These are phyloP conservation scores for Xylaria venustula DNA, from an alignment of 495 filamentous ascomycete species.

Conservation along the genomic window DNA sequence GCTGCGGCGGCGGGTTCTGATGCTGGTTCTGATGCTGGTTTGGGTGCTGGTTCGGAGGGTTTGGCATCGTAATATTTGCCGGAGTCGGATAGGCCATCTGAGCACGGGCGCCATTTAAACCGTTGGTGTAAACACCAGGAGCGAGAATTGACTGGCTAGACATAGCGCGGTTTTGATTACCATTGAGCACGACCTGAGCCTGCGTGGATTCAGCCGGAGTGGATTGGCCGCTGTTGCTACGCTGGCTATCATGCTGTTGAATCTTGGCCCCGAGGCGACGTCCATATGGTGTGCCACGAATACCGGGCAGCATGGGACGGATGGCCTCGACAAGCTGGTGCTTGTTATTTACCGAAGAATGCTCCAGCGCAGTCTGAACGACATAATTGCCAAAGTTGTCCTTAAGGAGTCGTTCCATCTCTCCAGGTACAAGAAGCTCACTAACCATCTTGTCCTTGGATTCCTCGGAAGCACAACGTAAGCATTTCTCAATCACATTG, in stretches of 20 bases:
- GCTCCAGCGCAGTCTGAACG: conserved; percentile 92
- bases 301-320: conserved; percentile 75
- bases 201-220: conserved; percentile 39
- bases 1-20: conserved; percentile 25
- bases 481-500: conserved; percentile 97
- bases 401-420: conserved; percentile 82
- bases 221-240: conserved; percentile 27
- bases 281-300: conserved; percentile 87
- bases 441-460: conserved; percentile 78
- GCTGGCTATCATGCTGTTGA: conserved; percentile 42
- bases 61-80: conserved; percentile 24
- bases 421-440: conserved; percentile 70
- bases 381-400: conserved; percentile 97
- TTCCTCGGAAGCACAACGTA: conserved; percentile 69
- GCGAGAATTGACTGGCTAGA: conserved; percentile 29
- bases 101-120: conserved; percentile 25
- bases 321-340: conserved; percentile 74
- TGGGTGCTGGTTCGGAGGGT: background rate
- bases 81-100: conserved; percentile 27
- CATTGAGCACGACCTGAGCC: conserved; percentile 39
- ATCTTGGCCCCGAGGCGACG: conserved; percentile 91
- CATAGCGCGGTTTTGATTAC: conserved; percentile 31
- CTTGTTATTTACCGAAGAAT: conserved; percentile 69
- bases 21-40: too few species aligned
- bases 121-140: conserved; percentile 24